Evolutionary conservation across 441 rosid genomes (phyloP).

Genomic region (Omphalea diandra): DNA sequence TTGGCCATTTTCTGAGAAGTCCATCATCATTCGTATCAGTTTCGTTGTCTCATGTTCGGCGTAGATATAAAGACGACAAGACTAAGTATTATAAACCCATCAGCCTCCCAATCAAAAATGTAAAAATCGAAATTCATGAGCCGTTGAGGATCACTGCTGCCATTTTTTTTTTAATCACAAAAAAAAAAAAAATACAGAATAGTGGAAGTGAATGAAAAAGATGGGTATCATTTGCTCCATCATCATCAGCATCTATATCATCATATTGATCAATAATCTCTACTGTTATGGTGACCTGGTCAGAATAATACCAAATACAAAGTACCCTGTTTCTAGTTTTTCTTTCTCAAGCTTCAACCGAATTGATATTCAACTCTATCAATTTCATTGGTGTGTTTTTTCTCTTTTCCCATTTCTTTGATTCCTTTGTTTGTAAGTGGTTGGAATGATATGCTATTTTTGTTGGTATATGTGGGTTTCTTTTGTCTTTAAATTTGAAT

Average conservation of each 20-base stretch:
- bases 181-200: neutral
- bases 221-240: conserved; percentile 15
- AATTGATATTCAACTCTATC: neutral
- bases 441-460: conserved; percentile 1
- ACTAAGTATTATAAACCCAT: neutral
- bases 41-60: neutral
- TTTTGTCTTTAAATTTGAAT: neutral
- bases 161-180: conserved; percentile 10
- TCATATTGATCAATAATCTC: neutral
- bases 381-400: neutral
- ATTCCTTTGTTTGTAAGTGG: conserved; percentile 2
- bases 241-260: neutral
- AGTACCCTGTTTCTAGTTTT: neutral
- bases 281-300: conserved; percentile 26
- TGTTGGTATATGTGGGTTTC: neutral
- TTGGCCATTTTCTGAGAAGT: neutral
- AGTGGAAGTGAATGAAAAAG: conserved; percentile 16
- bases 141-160: neutral
- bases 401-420: neutral
- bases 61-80: neutral
- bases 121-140: conserved; percentile 7
- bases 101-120: neutral
- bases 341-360: neutral
- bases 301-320: conserved; percentile 22
- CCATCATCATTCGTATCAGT: neutral